A percentile compares a stretch with the other conserved stretches of the same genome.
phyloP scores from a whole-genome alignment of 1,284 basidiomycete genomes.

The Tremellales sp. region DNA sequence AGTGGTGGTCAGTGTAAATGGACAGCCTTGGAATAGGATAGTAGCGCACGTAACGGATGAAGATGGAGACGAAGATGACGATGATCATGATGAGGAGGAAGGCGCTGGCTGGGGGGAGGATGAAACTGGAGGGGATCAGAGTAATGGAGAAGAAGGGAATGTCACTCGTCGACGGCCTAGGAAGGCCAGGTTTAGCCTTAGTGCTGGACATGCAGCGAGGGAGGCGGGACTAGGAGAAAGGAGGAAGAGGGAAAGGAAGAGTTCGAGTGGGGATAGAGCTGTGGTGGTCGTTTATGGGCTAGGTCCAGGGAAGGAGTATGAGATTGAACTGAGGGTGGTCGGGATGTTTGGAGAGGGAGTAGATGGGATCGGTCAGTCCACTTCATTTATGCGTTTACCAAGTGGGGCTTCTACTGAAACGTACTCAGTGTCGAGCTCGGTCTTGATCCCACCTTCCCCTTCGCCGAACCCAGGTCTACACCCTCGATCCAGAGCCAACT shows the following conservation, averaged over 20 bases:
- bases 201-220: conserved; percentile 18
- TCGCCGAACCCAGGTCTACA: conserved; percentile 18
- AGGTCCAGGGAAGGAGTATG: conserved; percentile 46
- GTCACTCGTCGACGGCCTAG: conserved; percentile 24
- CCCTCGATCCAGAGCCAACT: conserved; percentile 45
- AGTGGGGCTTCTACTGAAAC: conserved; percentile 1
- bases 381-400: conserved; percentile 1
- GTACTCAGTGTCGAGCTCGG: conserved; percentile 32
- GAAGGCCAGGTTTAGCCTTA: conserved; percentile 20
- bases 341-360: conserved; percentile 32
- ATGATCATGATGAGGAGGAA: conserved; percentile 6
- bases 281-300: conserved; percentile 47
- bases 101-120: conserved; percentile 11
- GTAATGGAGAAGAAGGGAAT: conserved; percentile 17
- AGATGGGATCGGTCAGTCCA: conserved; percentile 22
- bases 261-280: conserved; percentile 39
- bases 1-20: conserved; percentile 46
- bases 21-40: conserved; percentile 46
- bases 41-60: conserved; percentile 47
- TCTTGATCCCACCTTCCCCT: conserved; percentile 39
- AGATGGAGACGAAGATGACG: conserved; percentile 24
- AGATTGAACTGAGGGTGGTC: conserved; percentile 47
- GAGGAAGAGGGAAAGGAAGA: conserved; percentile 17
- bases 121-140: conserved; percentile 14
- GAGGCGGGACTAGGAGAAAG: conserved; percentile 6